Conservation (phyloP, 148 eudicot genomes). For the Drosera capensis region DNA sequence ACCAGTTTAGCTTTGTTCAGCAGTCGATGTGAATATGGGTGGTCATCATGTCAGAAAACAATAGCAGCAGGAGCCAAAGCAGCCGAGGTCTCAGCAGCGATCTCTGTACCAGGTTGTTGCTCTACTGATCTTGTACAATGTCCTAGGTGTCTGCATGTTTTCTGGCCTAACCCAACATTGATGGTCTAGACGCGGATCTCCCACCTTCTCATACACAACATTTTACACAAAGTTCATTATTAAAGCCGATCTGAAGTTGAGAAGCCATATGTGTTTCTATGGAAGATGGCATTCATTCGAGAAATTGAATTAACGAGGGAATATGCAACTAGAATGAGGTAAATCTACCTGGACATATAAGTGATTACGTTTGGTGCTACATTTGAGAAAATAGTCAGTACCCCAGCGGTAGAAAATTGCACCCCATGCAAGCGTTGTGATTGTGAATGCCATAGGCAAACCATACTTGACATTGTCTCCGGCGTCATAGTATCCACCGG, state of each 20-base stretch:
- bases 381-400: conserved; percentile 68
- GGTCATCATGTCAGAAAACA: conserved; percentile 36
- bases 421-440: conserved; percentile 65
- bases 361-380: conserved; percentile 23
- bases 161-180: conserved; percentile 77
- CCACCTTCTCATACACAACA: conserved; percentile 25
- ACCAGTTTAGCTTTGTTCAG: conserved; percentile 52
- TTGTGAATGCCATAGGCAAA: conserved; percentile 80
- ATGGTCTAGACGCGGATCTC: conserved; percentile 53
- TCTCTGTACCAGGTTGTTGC: conserved; percentile 62
- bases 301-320: not conserved
- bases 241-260: too few relatives aligned
- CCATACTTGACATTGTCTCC: conserved; percentile 93
- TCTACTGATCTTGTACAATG: conserved; percentile 35
- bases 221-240: too few relatives aligned
- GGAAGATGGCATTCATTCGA: not conserved
- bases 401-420: conserved; percentile 62
- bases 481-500: conserved; percentile 93
- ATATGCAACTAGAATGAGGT: too few relatives aligned
- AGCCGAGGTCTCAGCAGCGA: conserved; percentile 90
- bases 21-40: conserved; percentile 30
- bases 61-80: conserved; percentile 74
- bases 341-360: conserved; percentile 52
- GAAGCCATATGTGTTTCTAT: not conserved
- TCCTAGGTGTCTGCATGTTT: conserved; percentile 58